A percentile compares a stretch with the other conserved stretches of the same genome.
These are phyloP conservation scores for Lolium perenne DNA, from an alignment of 176 grass and related monocot genomes.

Conservation along the genomic window DNA sequence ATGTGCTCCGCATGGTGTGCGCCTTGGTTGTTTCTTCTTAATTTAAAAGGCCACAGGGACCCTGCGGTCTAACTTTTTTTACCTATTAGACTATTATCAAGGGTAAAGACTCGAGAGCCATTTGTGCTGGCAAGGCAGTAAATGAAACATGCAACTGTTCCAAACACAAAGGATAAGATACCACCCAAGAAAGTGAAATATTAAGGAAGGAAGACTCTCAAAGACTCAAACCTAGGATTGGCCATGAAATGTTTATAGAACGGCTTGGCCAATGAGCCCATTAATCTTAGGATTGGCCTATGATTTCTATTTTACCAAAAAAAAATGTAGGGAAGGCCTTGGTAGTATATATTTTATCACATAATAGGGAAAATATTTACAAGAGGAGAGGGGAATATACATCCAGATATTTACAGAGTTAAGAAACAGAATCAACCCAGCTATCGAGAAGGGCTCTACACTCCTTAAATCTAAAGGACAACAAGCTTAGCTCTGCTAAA, in stretches of 20 bases:
- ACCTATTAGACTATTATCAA: slow-evolving; percentile 12
- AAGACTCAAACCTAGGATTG: slow-evolving; percentile 2
- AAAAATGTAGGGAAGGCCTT: background rate
- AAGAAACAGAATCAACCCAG: background rate
- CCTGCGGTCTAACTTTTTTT: background rate
- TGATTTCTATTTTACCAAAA: background rate
- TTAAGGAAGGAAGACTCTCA: background rate
- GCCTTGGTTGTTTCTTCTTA: background rate
- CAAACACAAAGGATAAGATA: background rate
- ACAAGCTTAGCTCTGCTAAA: background rate
- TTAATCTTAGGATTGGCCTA: background rate
- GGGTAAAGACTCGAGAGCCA: slow-evolving; percentile 2
- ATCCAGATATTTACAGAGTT: slow-evolving; percentile 2
- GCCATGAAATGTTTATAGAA: background rate
- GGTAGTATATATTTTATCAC: background rate
- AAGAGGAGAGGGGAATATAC: background rate
- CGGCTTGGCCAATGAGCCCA: background rate
- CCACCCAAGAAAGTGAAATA: slow-evolving; percentile 20
- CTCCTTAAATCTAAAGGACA: slow-evolving; percentile 7
- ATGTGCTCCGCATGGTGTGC: background rate
- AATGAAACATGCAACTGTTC: background rate
- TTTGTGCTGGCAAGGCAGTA: background rate
- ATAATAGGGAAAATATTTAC: background rate
- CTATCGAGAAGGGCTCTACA: background rate
- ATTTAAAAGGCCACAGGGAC: background rate